Evolutionary conservation across 2,329 filamentous ascomycete genomes (phyloP).

Genomic region (Talaromyces piceae): DNA sequence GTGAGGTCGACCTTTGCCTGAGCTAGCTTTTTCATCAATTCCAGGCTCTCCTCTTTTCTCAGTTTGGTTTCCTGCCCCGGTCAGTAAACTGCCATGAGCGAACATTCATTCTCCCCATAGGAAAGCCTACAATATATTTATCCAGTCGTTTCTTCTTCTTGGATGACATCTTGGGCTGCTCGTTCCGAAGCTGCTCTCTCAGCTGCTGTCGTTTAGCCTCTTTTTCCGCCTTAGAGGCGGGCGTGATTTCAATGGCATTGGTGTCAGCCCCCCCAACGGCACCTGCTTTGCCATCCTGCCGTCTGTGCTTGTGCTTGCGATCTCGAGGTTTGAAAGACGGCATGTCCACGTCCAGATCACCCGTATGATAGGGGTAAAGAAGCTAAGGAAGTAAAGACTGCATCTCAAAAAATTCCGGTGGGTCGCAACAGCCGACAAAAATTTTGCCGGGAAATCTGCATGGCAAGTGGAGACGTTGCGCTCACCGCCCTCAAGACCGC

Average conservation of each 20-base stretch:
- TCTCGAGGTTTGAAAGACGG: conserved; percentile 48
- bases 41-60: conserved; percentile 84
- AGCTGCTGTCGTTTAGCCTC: conserved; percentile 47
- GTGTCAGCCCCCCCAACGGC: conserved; percentile 38
- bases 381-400: conserved; percentile 10
- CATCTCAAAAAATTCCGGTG: conserved; percentile 12
- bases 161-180: conserved; percentile 49
- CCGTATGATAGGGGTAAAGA: background rate
- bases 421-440: conserved; percentile 5
- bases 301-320: conserved; percentile 49
- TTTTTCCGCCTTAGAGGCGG: conserved; percentile 45
- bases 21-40: conserved; percentile 74
- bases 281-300: conserved; percentile 20
- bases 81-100: background rate
- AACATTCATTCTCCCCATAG: background rate
- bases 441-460: conserved; percentile 18
- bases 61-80: conserved; percentile 68
- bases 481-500: conserved; percentile 11
- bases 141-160: conserved; percentile 63
- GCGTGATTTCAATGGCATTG: conserved; percentile 34
- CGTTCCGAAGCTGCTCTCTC: conserved; percentile 47
- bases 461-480: conserved; percentile 10
- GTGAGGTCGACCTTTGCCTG: conserved; percentile 73
- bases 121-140: conserved; percentile 53
- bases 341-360: conserved; percentile 21